Evolutionary conservation across 1,284 basidiomycete genomes (phyloP).

Genomic region (Apiotrichum laibachii): DNA sequence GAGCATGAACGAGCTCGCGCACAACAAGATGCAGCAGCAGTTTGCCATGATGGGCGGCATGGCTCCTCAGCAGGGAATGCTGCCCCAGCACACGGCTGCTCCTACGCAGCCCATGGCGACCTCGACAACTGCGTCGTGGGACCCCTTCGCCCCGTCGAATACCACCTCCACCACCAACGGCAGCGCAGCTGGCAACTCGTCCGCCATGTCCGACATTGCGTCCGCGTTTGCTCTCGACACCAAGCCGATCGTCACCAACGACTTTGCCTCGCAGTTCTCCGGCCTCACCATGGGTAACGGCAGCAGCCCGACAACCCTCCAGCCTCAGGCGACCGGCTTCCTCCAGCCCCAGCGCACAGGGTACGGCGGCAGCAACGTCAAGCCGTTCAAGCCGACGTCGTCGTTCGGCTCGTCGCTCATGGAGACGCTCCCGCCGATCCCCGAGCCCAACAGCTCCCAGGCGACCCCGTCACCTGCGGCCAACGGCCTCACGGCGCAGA

Average conservation of each 20-base stretch:
- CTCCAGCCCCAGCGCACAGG: slow-evolving; percentile 77
- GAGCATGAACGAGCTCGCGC: slow-evolving; percentile 75
- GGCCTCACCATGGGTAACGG: slow-evolving; percentile 14
- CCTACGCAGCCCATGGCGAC: neutral
- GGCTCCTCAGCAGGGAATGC: slow-evolving; percentile 4
- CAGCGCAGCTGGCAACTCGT: slow-evolving; percentile 6
- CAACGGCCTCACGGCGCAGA: slow-evolving; percentile 19
- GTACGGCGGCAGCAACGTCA: slow-evolving; percentile 64
- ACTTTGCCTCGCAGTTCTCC: slow-evolving; percentile 38
- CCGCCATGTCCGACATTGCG: slow-evolving; percentile 45
- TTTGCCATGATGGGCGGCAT: slow-evolving; percentile 14
- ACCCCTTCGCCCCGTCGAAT: slow-evolving; percentile 8
- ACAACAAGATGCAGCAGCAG: slow-evolving; percentile 48
- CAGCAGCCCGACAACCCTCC: slow-evolving; percentile 16
- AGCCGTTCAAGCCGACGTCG: slow-evolving; percentile 86
- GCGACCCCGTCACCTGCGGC: neutral
- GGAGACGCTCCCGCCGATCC: slow-evolving; percentile 66
- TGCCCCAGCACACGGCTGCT: neutral
- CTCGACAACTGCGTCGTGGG: slow-evolving; percentile 4
- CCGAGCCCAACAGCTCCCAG: slow-evolving; percentile 19
- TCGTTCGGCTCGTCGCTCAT: slow-evolving; percentile 79
- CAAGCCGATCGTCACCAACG: slow-evolving; percentile 13
- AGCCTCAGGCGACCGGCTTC: slow-evolving; percentile 26
- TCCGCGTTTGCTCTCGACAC: slow-evolving; percentile 41
- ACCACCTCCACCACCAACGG: neutral